Evolutionary conservation across 1,284 basidiomycete genomes (phyloP).

Genomic region (Cystobasidium slooffiae): DNA sequence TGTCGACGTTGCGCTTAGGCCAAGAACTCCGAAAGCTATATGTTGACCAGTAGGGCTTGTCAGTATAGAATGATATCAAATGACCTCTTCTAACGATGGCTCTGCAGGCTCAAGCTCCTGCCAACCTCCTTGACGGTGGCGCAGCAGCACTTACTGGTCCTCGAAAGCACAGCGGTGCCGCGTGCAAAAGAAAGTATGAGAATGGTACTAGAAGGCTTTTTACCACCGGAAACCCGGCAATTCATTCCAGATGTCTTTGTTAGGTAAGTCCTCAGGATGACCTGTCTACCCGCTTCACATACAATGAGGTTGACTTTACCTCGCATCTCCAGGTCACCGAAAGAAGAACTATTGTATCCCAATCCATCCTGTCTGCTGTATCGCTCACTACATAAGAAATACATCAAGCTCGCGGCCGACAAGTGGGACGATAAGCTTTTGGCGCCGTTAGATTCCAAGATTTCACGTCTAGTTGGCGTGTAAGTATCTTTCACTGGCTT

Average conservation of each 20-base stretch:
- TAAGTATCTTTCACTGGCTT: not conserved
- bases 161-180: slow-evolving; percentile 49
- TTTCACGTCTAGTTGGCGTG: slow-evolving; percentile 44
- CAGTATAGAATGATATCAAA: not conserved
- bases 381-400: slow-evolving; percentile 45
- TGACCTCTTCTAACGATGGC: not conserved
- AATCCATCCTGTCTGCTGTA: slow-evolving; percentile 46
- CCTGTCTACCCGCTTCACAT: not conserved
- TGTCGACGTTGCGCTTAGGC: slow-evolving; percentile 49
- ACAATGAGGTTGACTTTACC: not conserved
- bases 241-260: slow-evolving; percentile 16
- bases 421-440: slow-evolving; percentile 45
- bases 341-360: slow-evolving; percentile 36
- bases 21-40: slow-evolving; percentile 47
- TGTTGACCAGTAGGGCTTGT: slow-evolving; percentile 43
- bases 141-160: slow-evolving; percentile 32
- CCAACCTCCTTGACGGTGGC: slow-evolving; percentile 41
- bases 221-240: slow-evolving; percentile 10
- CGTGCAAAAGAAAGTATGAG: slow-evolving; percentile 50
- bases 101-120: slow-evolving; percentile 44
- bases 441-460: slow-evolving; percentile 42
- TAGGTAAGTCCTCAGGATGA: not conserved
- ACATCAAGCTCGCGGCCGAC: slow-evolving; percentile 42
- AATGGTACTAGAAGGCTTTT: slow-evolving; percentile 45
- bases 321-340: slow-evolving; percentile 21